Percentiles rank a stretch among this genome's conserved stretches.
These are phyloP conservation scores for Corylus americana DNA, from an alignment of 306 rosid species.

Conservation along the genomic window DNA sequence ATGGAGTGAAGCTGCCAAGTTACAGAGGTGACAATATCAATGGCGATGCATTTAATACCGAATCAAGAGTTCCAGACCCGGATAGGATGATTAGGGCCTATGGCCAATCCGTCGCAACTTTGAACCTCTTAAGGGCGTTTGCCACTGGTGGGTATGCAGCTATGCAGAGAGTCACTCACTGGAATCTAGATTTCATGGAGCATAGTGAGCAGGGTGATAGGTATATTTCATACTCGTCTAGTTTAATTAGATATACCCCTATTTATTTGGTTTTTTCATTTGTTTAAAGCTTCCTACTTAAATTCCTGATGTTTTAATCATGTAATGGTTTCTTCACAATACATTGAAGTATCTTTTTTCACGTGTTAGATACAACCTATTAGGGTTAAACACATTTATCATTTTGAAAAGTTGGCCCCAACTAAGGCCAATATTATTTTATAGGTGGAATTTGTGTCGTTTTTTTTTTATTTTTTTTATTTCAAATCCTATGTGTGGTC, in stretches of 20 bases:
- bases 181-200: slow-evolving; percentile 48
- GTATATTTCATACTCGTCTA: slow-evolving; percentile 9
- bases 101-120: slow-evolving; percentile 42
- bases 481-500: too few relatives aligned
- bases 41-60: slow-evolving; percentile 42
- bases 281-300: background rate
- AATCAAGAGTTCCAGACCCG: slow-evolving; percentile 44
- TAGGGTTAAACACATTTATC: too few relatives aligned
- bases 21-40: slow-evolving; percentile 49
- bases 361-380: background rate
- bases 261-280: background rate
- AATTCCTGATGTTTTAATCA: background rate
- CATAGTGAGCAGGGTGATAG: slow-evolving; percentile 49
- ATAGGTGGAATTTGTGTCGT: too few relatives aligned
- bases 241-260: background rate
- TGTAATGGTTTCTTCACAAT: background rate
- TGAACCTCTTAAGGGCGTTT: slow-evolving; percentile 48
- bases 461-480: too few relatives aligned
- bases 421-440: background rate
- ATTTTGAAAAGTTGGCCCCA: background rate
- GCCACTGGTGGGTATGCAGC: slow-evolving; percentile 51
- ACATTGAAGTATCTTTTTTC: background rate
- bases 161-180: slow-evolving; percentile 49
- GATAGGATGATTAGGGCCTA: slow-evolving; percentile 47
- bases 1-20: slow-evolving; percentile 48